Evolutionary conservation across 179 eudicot genomes (phyloP).

Genomic region (Amaranthus tricolor): DNA sequence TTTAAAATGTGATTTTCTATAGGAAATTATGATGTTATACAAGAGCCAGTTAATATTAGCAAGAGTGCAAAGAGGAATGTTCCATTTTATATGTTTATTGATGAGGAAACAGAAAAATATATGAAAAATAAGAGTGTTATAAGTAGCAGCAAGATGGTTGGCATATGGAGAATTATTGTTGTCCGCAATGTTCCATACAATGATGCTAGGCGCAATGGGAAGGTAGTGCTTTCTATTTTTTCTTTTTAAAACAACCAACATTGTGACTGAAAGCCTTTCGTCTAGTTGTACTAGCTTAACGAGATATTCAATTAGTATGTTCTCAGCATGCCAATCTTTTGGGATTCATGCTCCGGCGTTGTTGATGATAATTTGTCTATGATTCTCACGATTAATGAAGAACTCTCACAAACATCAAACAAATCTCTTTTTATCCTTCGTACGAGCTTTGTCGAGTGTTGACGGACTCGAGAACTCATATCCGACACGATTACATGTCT

Average conservation of each 20-base stretch:
- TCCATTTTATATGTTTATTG: constrained; percentile 85
- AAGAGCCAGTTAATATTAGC: constrained; percentile 74
- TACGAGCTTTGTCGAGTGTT: too few species aligned
- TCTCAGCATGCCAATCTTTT: background rate
- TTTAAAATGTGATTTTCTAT: constrained; percentile 22
- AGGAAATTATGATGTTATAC: constrained; percentile 90
- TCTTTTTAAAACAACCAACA: background rate
- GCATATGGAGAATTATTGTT: constrained; percentile 82
- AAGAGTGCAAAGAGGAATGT: constrained; percentile 50
- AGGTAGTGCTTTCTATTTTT: constrained; percentile 40
- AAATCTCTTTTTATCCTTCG: too few species aligned
- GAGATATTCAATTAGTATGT: background rate
- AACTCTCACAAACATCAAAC: too few species aligned
- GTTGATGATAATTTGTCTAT: too few species aligned
- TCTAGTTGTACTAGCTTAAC: background rate
- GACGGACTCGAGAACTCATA: too few species aligned
- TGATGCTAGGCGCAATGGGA: constrained; percentile 89
- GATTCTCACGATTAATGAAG: too few species aligned
- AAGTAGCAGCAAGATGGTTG: constrained; percentile 59
- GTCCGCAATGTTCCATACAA: constrained; percentile 71
- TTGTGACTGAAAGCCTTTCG: background rate
- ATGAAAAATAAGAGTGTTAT: constrained; percentile 67
- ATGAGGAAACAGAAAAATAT: constrained; percentile 76
- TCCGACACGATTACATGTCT: too few species aligned
- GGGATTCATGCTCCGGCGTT: background rate